Base-by-base conservation (phyloP, 2,329 filamentous ascomycete species). In the Hymenoscyphus salicellus region DNA sequence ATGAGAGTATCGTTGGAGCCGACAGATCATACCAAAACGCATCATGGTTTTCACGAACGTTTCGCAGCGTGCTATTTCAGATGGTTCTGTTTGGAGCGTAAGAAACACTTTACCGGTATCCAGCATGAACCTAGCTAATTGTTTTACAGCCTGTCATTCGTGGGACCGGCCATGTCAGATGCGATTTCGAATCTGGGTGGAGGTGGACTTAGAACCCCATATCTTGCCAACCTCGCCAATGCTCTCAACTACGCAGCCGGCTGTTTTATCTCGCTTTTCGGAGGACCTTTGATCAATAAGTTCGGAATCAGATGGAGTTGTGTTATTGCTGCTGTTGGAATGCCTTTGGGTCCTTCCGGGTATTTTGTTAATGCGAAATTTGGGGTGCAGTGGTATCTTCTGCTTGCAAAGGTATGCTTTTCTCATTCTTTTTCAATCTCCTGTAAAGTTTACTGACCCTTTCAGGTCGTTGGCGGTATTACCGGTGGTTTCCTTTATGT, bases 321-420 rank as follows among this genome's bases (percentile, higher is more conserved):
- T 67, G 67, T 78, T 36, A 74, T 78, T 49, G 77, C 75, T 6
- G 75, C 75, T 7, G 14, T 75, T 1, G 65, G 73, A 0, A 75
- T 78, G 60, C 77, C 77, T 0, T 66, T 78, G 49, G 69, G 70
- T 0, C 76, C 76, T 1, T 77, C 89, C 0, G 88, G 86, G 0
- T 77, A 91, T 0, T 91, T 91, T 74, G 84, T 83, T 1, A 90
- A 91, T 75, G 91, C 90, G 71, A 82, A 88, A 0, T 91, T 82
- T 71, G 86, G 86, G 1, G 83, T 78, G 0, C 83, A 87, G 66
- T 91, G 89, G 89, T 81, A 91, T 17, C 81, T 86, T 0, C 79
- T 90, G 0, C 75, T 91, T 6, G 89, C 74, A 6, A 75, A 61
- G 60, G 66, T 63, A 56, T 7, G 5, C 28, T 20, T 10, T 5